Evolutionary conservation across 176 grass and related monocot species (phyloP), one percentile per base, ranked within the genome.

Genomic region (Musa itinerans): DNA sequence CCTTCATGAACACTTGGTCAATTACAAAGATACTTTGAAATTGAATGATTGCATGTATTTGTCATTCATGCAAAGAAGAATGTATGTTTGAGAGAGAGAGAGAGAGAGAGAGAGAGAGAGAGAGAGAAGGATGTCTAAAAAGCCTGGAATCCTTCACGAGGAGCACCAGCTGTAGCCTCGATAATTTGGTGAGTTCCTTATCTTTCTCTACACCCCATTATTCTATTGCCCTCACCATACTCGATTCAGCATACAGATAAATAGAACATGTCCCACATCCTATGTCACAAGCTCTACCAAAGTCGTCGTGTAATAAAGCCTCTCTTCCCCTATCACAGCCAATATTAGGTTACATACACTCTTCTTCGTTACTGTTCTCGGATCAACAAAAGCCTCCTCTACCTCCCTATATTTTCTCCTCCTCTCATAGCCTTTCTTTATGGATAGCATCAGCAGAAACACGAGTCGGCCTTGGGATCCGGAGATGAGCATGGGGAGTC

Each of bases 161-260:
- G 4, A 43, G 34, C 34, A 70, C 68, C 68, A 50, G 68, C 68
- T 70, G 68, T 70, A 70, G 6, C 7, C 48, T n/a, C 21, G 34
- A 65, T 65, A 22, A 63, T 65, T 65, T 65, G 24, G 63, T 65
- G 23, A 1, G 24, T 65, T 65, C 63, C 22, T 10, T 25, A 14
- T 65, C 63, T 25, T 27, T 23, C 22, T 26, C 63, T 26, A 17
- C 6, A n/a, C 17, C 17, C 58, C 2, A 26, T 34, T 70, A 70
- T 70, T 70, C 20, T 70, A 70, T 70, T 70, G 15, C 43, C 43
- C 17, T 70, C 68, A 50, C 68, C 68, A 70, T 70, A n/a, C 68
- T n/a, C 34, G 11, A n/a, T 51, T 17, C 48, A 70, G 8, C 51
- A 51, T 52, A 70, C 68, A n/a, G 51, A 50, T 51, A 29, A 6